Evolutionary conservation across 352 stramenopile genomes (phyloP).

Genomic region (Phytophthora foliorum): DNA sequence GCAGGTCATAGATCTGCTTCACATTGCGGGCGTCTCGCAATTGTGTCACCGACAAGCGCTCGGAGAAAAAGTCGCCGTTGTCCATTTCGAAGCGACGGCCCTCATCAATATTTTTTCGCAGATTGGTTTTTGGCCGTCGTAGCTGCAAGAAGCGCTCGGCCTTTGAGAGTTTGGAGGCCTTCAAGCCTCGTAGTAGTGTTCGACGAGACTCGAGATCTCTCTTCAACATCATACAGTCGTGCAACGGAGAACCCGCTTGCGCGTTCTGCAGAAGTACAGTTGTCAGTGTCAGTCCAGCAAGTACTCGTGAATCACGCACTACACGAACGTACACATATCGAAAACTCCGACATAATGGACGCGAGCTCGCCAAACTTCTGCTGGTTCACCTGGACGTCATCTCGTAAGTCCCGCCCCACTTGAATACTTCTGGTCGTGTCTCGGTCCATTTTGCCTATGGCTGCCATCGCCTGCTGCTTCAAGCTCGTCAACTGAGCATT

Average conservation of each 20-base stretch:
- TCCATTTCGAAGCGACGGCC: slow-evolving; percentile 52
- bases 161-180: slow-evolving; percentile 37
- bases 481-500: slow-evolving; percentile 37
- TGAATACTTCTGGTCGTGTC: slow-evolving; percentile 19
- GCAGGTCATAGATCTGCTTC: slow-evolving; percentile 59
- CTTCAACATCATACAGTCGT: slow-evolving; percentile 26
- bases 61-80: slow-evolving; percentile 52
- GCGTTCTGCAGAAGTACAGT: slow-evolving; percentile 13
- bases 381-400: slow-evolving; percentile 41
- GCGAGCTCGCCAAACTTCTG: slow-evolving; percentile 38
- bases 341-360: slow-evolving; percentile 46
- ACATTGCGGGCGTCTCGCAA: slow-evolving; percentile 50
- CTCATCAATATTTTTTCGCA: slow-evolving; percentile 38
- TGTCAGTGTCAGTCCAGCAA: background rate
- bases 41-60: slow-evolving; percentile 57
- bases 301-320: background rate
- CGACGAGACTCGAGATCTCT: slow-evolving; percentile 22
- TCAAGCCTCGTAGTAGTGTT: slow-evolving; percentile 25
- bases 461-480: slow-evolving; percentile 34
- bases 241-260: slow-evolving; percentile 26
- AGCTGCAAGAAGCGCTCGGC: slow-evolving; percentile 36
- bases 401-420: slow-evolving; percentile 27
- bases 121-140: slow-evolving; percentile 27
- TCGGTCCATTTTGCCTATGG: slow-evolving; percentile 20
- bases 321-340: slow-evolving; percentile 20